A percentile compares a stretch with the other conserved stretches of the same genome.
Evolutionary conservation across 345 rosid genomes (phyloP).

Genomic region (Eucalyptus sp.): DNA sequence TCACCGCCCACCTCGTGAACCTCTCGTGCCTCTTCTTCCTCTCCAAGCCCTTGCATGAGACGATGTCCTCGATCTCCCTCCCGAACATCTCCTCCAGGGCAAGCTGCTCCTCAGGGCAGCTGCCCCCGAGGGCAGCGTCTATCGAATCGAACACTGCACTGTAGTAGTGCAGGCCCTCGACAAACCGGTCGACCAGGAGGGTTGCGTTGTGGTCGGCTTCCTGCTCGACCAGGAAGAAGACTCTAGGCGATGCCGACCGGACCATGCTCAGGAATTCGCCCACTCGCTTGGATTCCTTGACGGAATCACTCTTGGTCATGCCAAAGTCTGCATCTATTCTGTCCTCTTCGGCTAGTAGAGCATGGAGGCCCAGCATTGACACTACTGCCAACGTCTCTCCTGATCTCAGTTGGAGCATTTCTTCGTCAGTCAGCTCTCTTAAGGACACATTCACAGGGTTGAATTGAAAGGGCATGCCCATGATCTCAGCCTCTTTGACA

Average conservation of each 20-base stretch:
- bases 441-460: constrained; percentile 12
- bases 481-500: constrained; percentile 26
- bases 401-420: constrained; percentile 15
- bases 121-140: constrained; percentile 5
- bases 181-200: constrained; percentile 21
- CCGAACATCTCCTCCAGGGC: constrained; percentile 41
- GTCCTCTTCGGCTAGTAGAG: constrained; percentile 34
- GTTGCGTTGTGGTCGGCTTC: constrained; percentile 29
- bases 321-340: constrained; percentile 32
- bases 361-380: constrained; percentile 32
- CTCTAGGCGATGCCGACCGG: constrained; percentile 18
- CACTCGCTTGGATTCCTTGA: constrained; percentile 23
- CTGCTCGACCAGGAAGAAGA: constrained; percentile 27
- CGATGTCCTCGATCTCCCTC: constrained; percentile 35
- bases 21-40: constrained; percentile 46
- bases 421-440: constrained; percentile 14
- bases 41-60: constrained; percentile 40
- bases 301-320: neutral
- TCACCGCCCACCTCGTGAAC: constrained; percentile 18
- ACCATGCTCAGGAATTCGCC: constrained; percentile 12
- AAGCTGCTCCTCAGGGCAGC: constrained; percentile 4
- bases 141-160: constrained; percentile 39
- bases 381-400: constrained; percentile 35
- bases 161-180: constrained; percentile 35
- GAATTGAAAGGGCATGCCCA: constrained; percentile 30